phyloP scores from a whole-genome alignment of 345 rosid species.

The Alliaria petiolata region DNA sequence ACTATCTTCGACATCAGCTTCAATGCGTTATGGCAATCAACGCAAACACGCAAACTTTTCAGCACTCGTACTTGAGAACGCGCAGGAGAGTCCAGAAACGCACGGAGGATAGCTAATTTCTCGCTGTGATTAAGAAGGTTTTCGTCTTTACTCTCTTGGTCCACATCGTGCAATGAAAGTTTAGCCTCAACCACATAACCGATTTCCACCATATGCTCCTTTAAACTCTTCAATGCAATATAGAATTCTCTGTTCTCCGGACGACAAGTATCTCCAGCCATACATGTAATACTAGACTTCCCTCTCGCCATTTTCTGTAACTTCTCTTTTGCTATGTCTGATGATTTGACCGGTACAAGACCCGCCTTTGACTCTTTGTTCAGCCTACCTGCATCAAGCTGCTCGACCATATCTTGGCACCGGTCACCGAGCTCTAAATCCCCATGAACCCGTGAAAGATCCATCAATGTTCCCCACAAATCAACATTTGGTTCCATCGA shows the following conservation, averaged over 20 bases:
- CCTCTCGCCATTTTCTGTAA: conserved; percentile 35
- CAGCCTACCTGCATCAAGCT: conserved; percentile 49
- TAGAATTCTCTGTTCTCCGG: conserved; percentile 60
- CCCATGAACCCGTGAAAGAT: conserved; percentile 65
- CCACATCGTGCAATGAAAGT: conserved; percentile 74
- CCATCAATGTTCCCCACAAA: conserved; percentile 77
- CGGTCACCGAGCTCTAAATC: conserved; percentile 63
- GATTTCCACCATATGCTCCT: conserved; percentile 64
- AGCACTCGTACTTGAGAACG: conserved; percentile 49
- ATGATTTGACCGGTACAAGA: conserved; percentile 46
- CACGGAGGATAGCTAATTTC: conserved; percentile 60
- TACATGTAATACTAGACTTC: conserved; percentile 30
- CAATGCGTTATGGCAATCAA: conserved; percentile 74
- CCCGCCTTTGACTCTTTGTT: conserved; percentile 66
- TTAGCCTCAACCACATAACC: conserved; percentile 66
- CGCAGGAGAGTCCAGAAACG: conserved; percentile 48
- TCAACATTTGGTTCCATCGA: conserved; percentile 49
- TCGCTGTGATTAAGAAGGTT: conserved; percentile 74
- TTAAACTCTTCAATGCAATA: conserved; percentile 50
- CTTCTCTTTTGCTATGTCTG: conserved; percentile 43
- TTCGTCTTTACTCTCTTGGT: conserved; percentile 74
- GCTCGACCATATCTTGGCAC: conserved; percentile 57
- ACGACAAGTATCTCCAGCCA: conserved; percentile 76
- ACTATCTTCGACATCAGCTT: conserved; percentile 73
- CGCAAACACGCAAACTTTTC: conserved; percentile 72